Conservation (phyloP, 164 flowering plant species). For the Santalum album region DNA sequence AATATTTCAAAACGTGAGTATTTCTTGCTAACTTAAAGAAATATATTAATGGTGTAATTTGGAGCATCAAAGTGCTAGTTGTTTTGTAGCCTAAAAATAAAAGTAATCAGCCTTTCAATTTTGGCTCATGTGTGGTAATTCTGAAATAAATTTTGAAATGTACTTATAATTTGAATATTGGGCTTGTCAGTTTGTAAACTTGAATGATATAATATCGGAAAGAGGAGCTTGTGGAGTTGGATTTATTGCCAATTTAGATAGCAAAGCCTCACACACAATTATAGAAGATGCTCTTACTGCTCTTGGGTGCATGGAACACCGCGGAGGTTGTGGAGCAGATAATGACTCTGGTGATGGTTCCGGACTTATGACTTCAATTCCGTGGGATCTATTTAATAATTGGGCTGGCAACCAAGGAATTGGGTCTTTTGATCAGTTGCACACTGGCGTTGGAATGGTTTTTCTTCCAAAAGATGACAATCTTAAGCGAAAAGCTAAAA, state of each 20-base stretch:
- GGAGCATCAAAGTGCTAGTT: too few species aligned
- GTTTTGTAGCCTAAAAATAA: too few species aligned
- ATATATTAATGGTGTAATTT: too few species aligned
- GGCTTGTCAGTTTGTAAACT: constrained; percentile 56
- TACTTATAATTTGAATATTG: not conserved
- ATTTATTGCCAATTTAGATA: constrained; percentile 86
- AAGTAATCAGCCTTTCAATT: too few species aligned
- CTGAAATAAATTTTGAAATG: not conserved
- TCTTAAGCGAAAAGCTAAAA: constrained; percentile 59
- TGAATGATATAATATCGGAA: constrained; percentile 82
- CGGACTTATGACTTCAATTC: constrained; percentile 93
- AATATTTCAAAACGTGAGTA: not conserved
- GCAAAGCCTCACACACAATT: constrained; percentile 65
- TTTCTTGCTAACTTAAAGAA: too few species aligned
- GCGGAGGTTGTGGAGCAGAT: constrained; percentile 99
- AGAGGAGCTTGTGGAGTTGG: constrained; percentile 99
- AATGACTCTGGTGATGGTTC: constrained; percentile 99
- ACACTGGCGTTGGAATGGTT: constrained; percentile 97
- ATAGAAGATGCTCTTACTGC: constrained; percentile 86
- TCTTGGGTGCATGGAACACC: constrained; percentile 99
- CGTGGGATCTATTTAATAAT: constrained; percentile 78
- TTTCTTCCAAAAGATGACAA: constrained; percentile 75
- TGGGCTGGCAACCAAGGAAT: constrained; percentile 85
- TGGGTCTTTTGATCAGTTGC: constrained; percentile 56
- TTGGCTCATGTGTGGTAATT: too few species aligned